These are phyloP conservation scores for Abelmoschus esculentus DNA, from an alignment of 345 rosid species.

Conservation along the genomic window DNA sequence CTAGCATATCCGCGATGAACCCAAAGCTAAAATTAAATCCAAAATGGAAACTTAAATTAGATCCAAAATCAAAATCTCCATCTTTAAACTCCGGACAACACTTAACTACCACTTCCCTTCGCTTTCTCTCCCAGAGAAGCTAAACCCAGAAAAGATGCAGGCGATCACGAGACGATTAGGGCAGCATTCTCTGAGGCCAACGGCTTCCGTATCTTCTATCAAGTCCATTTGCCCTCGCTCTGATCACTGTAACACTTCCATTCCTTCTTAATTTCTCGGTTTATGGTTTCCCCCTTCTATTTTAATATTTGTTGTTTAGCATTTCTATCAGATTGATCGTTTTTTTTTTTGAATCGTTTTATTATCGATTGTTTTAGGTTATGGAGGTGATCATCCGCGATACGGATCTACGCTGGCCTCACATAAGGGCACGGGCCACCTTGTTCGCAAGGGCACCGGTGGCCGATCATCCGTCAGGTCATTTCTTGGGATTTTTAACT, in stretches of 20 bases:
- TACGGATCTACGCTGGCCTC: constrained; percentile 53
- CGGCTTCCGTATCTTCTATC: constrained; percentile 37
- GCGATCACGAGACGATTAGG: constrained; percentile 57
- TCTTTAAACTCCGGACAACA: background rate
- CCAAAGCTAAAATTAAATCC: background rate
- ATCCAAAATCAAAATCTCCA: constrained; percentile 2
- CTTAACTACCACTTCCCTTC: background rate
- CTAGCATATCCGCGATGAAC: background rate
- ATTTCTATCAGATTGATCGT: background rate
- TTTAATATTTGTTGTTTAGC: background rate
- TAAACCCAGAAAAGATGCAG: constrained; percentile 46
- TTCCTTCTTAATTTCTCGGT: constrained; percentile 1
- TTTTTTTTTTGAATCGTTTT: background rate
- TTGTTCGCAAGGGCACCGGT: constrained; percentile 96
- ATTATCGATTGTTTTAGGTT: constrained; percentile 27
- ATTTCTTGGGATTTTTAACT: background rate
- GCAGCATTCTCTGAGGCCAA: constrained; percentile 41
- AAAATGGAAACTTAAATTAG: background rate
- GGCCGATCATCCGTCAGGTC: constrained; percentile 98
- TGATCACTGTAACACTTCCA: constrained; percentile 38
- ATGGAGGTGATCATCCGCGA: constrained; percentile 54
- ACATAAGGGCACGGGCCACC: constrained; percentile 56
- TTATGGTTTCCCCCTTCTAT: background rate
- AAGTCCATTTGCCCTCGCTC: constrained; percentile 48
- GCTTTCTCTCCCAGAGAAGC: constrained; percentile 13